phyloP scores from a whole-genome alignment of 495 filamentous ascomycete species.

The Penicillium coffeae region DNA sequence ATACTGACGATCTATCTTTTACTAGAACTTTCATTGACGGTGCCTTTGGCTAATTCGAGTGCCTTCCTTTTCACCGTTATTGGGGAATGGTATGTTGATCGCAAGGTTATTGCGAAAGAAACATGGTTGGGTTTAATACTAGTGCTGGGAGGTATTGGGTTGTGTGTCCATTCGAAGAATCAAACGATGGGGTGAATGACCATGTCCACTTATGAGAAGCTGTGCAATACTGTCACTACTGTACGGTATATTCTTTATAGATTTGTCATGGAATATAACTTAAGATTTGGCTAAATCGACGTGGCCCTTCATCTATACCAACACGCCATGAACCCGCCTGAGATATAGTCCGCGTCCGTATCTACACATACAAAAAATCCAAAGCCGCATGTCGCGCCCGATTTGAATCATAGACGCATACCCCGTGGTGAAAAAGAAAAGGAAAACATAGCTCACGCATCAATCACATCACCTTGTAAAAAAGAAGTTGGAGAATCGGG shows the following conservation, averaged over 20 bases:
- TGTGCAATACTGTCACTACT: too few relatives aligned
- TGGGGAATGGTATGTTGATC: slow-evolving; percentile 92
- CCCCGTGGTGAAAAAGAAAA: neutral
- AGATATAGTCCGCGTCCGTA: slow-evolving; percentile 10
- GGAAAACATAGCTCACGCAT: slow-evolving; percentile 8
- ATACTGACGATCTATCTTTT: neutral
- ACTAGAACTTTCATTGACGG: slow-evolving; percentile 85
- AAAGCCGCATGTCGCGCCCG: slow-evolving; percentile 5
- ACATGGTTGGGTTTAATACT: slow-evolving; percentile 86
- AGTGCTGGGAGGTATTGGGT: slow-evolving; percentile 75
- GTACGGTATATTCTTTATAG: too few relatives aligned
- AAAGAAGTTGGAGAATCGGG: slow-evolving; percentile 1
- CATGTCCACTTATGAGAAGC: too few relatives aligned
- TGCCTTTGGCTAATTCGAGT: slow-evolving; percentile 89
- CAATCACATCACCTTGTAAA: slow-evolving; percentile 12
- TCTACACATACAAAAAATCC: slow-evolving; percentile 14
- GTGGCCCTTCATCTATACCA: slow-evolving; percentile 11
- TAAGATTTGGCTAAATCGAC: neutral
- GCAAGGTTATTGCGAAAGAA: slow-evolving; percentile 81
- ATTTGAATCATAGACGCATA: neutral
- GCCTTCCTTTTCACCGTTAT: slow-evolving; percentile 94
- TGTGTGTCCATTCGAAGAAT: slow-evolving; percentile 70
- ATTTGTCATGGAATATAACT: too few relatives aligned
- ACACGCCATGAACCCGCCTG: neutral
- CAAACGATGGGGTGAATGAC: slow-evolving; percentile 18